Conservation (phyloP, 1,284 basidiomycete genomes). For the Ceratobasidium sp. region DNA sequence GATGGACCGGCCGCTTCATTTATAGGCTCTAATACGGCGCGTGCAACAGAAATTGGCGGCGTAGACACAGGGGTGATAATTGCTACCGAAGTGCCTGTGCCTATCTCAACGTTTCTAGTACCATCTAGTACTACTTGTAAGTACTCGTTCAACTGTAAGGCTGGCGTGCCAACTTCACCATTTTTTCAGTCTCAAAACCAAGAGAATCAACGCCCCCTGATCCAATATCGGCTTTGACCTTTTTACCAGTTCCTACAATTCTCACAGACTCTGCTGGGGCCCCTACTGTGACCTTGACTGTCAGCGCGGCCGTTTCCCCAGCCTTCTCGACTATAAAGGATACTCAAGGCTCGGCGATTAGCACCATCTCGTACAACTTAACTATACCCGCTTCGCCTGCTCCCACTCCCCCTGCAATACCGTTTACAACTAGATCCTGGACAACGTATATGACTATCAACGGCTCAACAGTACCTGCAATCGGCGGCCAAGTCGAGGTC, state of each 20-base stretch:
- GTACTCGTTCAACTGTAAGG: too few species aligned
- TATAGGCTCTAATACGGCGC: too few species aligned
- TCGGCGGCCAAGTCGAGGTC: constrained; percentile 12
- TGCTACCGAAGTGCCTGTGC: too few species aligned
- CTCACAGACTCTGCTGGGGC: background rate
- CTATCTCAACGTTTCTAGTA: too few species aligned
- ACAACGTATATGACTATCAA: constrained; percentile 16
- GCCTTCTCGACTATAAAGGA: background rate
- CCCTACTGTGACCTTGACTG: background rate
- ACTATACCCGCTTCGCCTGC: background rate
- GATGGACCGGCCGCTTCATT: too few species aligned
- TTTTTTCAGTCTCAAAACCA: too few species aligned
- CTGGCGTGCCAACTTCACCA: too few species aligned
- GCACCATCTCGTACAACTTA: background rate
- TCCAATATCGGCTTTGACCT: too few species aligned
- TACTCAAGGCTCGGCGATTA: background rate
- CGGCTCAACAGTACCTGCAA: constrained; percentile 17
- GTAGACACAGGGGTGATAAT: too few species aligned
- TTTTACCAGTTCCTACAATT: background rate
- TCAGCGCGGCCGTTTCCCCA: background rate
- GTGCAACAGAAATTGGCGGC: too few species aligned
- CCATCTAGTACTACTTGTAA: too few species aligned
- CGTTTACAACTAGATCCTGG: constrained; percentile 2
- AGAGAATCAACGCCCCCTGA: too few species aligned
- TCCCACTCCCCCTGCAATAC: background rate